phyloP scores from a whole-genome alignment of 106 monocot species.

The Gastrodia elata region DNA sequence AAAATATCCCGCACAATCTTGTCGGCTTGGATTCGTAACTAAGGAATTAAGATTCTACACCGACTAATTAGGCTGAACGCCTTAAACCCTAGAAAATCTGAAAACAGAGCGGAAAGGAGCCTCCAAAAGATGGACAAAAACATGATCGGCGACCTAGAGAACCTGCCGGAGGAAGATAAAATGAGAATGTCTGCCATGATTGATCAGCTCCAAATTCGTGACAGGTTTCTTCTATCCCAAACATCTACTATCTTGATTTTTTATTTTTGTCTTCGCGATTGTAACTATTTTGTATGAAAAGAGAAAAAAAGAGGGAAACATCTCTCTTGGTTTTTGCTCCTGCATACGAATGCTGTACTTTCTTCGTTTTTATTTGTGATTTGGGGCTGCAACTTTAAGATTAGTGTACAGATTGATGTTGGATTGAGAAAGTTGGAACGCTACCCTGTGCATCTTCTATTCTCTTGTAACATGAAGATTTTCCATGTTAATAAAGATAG shows the following conservation, averaged over 20 bases:
- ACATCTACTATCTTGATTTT: not conserved
- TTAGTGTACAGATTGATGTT: not conserved
- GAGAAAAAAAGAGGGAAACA: not conserved
- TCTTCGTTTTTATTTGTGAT: not conserved
- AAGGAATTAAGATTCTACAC: too few relatives aligned
- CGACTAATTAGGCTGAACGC: too few relatives aligned
- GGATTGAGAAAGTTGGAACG: too few relatives aligned
- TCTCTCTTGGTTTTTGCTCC: not conserved
- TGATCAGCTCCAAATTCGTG: constrained; percentile 94
- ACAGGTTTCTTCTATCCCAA: constrained; percentile 39
- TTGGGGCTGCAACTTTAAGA: not conserved
- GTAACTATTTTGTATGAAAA: not conserved
- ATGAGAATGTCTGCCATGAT: constrained; percentile 82
- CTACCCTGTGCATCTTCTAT: not conserved
- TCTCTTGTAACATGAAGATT: not conserved
- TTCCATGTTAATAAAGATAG: not conserved
- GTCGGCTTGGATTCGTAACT: too few relatives aligned
- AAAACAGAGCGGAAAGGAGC: not conserved
- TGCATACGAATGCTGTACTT: not conserved
- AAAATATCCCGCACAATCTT: too few relatives aligned
- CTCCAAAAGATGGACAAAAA: constrained; percentile 71
- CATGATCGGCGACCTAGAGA: constrained; percentile 75
- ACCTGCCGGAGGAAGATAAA: constrained; percentile 84
- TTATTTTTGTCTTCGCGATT: not conserved
- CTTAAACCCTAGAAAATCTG: constrained; percentile 5